Percentiles rank a stretch among this genome's conserved stretches.
Evolutionary conservation across 192 early-diverging fungal genomes (phyloP).

Genomic region (Ambispora gerdemannii): DNA sequence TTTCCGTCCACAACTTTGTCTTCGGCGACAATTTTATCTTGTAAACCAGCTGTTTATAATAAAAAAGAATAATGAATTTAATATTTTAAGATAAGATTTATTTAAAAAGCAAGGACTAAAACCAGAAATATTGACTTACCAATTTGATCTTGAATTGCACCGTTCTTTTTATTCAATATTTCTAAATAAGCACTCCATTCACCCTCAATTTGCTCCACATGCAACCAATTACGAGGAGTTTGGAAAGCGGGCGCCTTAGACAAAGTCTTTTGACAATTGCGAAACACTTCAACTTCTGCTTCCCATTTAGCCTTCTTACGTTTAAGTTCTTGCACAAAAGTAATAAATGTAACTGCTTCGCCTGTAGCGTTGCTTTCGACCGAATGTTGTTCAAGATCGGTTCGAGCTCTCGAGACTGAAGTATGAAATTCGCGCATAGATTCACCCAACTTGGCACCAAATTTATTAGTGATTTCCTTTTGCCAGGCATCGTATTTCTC

Average conservation of each 20-base stretch:
- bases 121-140: too few relatives aligned
- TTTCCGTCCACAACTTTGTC: conserved; percentile 84
- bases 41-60: conserved; percentile 66
- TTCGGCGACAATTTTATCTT: conserved; percentile 92
- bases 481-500: conserved; percentile 98
- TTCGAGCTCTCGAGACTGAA: conserved; percentile 70
- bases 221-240: conserved; percentile 94
- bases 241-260: conserved; percentile 93
- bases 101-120: too few relatives aligned
- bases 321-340: conserved; percentile 93
- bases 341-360: conserved; percentile 91
- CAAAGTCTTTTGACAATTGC: conserved; percentile 86
- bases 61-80: conserved; percentile 30
- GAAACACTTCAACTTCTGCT: conserved; percentile 82
- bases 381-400: conserved; percentile 83
- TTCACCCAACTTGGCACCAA: conserved; percentile 74
- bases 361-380: conserved; percentile 81
- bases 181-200: conserved; percentile 98
- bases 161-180: conserved; percentile 87
- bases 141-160: conserved; percentile 91
- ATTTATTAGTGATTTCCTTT: conserved; percentile 88
- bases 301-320: conserved; percentile 76
- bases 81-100: too few relatives aligned
- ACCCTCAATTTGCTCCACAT: conserved; percentile 92
- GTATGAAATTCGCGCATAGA: conserved; percentile 81